Conservation (phyloP, 1,139 yeast species). For the Kodamaea fungicola region DNA sequence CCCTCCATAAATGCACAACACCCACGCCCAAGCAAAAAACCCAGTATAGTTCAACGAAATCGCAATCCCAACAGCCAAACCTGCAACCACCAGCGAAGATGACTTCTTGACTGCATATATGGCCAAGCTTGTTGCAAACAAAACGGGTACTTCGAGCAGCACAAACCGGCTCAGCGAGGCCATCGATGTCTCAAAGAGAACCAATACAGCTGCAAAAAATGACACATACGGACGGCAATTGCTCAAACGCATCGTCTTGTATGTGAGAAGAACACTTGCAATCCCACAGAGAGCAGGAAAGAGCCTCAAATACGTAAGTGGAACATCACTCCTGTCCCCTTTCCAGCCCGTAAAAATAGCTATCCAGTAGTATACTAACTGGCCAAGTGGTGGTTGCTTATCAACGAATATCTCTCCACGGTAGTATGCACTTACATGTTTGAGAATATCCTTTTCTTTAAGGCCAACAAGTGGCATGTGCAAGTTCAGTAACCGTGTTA, state of each 20-base stretch:
- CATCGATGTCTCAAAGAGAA: constrained; percentile 53
- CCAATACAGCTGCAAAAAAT: constrained; percentile 39
- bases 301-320: constrained; percentile 26
- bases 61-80: constrained; percentile 51
- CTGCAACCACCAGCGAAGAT: constrained; percentile 49
- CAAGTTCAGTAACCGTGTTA: constrained; percentile 23
- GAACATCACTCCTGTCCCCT: constrained; percentile 23
- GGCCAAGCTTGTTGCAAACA: constrained; percentile 43
- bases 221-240: constrained; percentile 44
- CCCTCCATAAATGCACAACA: constrained; percentile 33
- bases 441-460: constrained; percentile 12
- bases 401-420: constrained; percentile 61
- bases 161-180: constrained; percentile 49
- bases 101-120: constrained; percentile 44
- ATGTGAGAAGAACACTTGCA: constrained; percentile 42
- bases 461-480: constrained; percentile 33
- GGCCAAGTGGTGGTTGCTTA: constrained; percentile 60
- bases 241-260: constrained; percentile 44
- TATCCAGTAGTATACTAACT: constrained; percentile 44
- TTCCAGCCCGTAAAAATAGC: constrained; percentile 42
- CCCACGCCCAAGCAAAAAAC: constrained; percentile 49
- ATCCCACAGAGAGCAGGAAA: constrained; percentile 41
- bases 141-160: constrained; percentile 48
- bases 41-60: constrained; percentile 57
- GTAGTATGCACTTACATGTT: constrained; percentile 37